Conservation (phyloP, 768 basidiomycete species). For the Lactarius indigo region DNA sequence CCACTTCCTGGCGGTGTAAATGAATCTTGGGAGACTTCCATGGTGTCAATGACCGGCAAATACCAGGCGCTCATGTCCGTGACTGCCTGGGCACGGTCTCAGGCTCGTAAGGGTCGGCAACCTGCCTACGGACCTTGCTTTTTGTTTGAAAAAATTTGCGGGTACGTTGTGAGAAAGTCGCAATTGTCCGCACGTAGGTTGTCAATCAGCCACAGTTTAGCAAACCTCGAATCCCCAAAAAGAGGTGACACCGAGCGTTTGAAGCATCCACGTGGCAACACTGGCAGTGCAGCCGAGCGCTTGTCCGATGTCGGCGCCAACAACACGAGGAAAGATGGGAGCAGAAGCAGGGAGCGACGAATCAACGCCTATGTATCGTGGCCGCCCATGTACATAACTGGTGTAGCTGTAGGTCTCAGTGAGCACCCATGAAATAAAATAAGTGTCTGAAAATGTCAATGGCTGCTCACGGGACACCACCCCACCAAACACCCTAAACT, state of each 20-base stretch:
- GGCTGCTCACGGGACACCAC: not conserved
- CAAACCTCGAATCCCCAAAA: not conserved
- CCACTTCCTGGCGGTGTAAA: conserved; percentile 1
- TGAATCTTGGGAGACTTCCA: not conserved
- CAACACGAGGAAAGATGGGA: not conserved
- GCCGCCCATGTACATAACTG: not conserved
- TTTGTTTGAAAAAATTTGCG: not conserved
- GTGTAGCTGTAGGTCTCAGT: not conserved
- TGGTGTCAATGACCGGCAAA: conserved; percentile 1
- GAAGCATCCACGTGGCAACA: not conserved
- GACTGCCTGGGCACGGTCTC: not conserved
- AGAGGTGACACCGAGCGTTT: not conserved
- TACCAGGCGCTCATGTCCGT: conserved; percentile 8
- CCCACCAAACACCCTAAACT: not conserved
- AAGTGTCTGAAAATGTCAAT: not conserved
- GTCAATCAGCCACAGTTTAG: not conserved
- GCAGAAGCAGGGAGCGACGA: not conserved
- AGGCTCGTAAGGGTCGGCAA: not conserved
- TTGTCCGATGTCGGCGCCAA: not conserved
- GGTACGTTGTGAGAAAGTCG: not conserved
- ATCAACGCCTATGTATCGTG: not conserved
- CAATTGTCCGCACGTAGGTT: not conserved
- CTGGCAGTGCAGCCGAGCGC: not conserved
- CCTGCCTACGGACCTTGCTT: not conserved
- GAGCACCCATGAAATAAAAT: not conserved